Conservation (phyloP, 2,329 filamentous ascomycete genomes). For the Phialophora expanda region DNA sequence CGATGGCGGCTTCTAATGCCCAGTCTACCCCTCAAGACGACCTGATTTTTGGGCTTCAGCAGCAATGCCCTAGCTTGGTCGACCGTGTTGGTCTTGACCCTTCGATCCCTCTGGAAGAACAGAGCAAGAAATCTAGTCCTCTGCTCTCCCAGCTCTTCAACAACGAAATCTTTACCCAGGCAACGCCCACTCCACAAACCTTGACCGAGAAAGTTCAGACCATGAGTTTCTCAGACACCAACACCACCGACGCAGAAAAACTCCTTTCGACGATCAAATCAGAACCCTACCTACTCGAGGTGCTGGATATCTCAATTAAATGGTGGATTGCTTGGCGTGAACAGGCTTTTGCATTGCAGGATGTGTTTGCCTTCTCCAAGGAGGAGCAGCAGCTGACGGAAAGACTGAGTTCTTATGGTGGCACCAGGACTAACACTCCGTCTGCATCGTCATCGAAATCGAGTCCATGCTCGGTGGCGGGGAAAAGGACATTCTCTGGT, state of each 20-base stretch:
- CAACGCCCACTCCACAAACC: slow-evolving; percentile 10
- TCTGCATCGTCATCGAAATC: not conserved
- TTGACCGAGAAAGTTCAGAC: slow-evolving; percentile 25
- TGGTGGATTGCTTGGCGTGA: slow-evolving; percentile 40
- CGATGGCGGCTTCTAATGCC: not conserved
- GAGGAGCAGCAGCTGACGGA: not conserved
- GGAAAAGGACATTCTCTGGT: not conserved
- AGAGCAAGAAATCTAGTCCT: slow-evolving; percentile 27
- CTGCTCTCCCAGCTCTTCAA: slow-evolving; percentile 37
- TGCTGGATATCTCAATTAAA: slow-evolving; percentile 33
- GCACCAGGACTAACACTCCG: not conserved
- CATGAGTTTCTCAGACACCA: slow-evolving; percentile 24
- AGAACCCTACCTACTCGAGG: slow-evolving; percentile 34
- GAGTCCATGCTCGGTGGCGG: not conserved
- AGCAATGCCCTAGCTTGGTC: not conserved
- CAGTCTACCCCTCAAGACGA: not conserved
- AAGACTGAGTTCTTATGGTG: not conserved
- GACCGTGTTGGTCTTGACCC: not conserved
- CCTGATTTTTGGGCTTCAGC: not conserved
- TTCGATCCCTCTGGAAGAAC: slow-evolving; percentile 14
- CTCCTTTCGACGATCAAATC: slow-evolving; percentile 34
- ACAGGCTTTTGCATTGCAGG: slow-evolving; percentile 34
- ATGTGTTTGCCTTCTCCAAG: slow-evolving; percentile 18
- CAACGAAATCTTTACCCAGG: slow-evolving; percentile 31
- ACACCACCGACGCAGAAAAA: slow-evolving; percentile 30